A percentile compares a stretch with the other conserved stretches of the same genome.
phyloP scores from a whole-genome alignment of 257 asterid genomes.

The Solanum chiquidenum region DNA sequence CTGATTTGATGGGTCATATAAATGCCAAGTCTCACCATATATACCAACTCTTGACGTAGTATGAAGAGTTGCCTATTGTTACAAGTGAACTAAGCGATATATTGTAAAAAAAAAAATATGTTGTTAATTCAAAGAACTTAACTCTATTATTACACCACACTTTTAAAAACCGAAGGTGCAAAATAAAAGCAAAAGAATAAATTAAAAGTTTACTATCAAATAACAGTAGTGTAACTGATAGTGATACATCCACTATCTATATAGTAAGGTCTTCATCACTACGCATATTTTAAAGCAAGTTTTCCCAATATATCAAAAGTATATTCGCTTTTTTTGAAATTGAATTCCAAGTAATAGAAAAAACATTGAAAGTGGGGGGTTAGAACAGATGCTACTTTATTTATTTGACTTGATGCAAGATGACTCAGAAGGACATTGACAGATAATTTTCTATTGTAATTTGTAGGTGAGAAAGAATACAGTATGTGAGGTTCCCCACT shows the following conservation, averaged over 20 bases:
- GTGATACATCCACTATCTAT: neutral
- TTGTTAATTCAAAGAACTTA: neutral
- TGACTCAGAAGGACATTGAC: neutral
- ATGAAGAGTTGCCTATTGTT: neutral
- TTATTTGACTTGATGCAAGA: neutral
- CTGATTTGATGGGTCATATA: neutral
- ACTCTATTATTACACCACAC: neutral
- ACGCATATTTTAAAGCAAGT: neutral
- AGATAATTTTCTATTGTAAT: neutral
- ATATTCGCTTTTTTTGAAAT: neutral
- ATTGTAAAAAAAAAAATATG: neutral
- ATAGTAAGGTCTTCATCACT: neutral
- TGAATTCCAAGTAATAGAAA: neutral
- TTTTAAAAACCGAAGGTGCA: neutral
- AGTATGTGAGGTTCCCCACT: neutral
- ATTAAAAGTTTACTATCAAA: neutral
- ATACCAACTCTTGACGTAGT: neutral
- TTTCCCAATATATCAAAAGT: neutral
- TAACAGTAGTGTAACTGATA: neutral
- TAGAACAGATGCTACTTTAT: neutral
- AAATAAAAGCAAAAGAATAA: neutral
- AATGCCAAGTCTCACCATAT: neutral
- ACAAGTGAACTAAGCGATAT: neutral
- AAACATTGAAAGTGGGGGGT: neutral
- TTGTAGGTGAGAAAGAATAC: neutral